Conservation (phyloP, 495 filamentous ascomycete genomes). For the Beverwykella pulmonaria region DNA sequence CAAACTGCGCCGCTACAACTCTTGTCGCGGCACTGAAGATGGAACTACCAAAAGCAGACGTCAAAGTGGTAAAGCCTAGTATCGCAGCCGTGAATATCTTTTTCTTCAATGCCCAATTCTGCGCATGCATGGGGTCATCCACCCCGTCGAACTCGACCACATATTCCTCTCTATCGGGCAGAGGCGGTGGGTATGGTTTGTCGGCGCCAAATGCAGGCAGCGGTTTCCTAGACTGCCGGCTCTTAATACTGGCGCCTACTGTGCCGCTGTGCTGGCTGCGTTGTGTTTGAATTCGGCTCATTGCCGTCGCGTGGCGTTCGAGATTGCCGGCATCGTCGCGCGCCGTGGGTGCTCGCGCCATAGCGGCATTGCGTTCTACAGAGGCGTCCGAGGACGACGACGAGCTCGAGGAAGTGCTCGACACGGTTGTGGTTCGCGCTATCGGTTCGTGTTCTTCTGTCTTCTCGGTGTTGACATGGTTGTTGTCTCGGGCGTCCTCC, state of each 20-base stretch:
- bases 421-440: conserved; percentile 31
- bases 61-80: conserved; percentile 76
- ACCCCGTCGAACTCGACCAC: conserved; percentile 84
- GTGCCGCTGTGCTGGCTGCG: conserved; percentile 74
- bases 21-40: conserved; percentile 69
- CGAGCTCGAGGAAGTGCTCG: conserved; percentile 51
- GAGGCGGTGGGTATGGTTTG: conserved; percentile 72
- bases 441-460: conserved; percentile 32
- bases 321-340: conserved; percentile 53
- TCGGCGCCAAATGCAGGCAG: conserved; percentile 67
- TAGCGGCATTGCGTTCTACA: conserved; percentile 39
- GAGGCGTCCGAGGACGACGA: conserved; percentile 52
- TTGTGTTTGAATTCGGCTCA: conserved; percentile 75
- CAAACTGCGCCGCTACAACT: conserved; percentile 55
- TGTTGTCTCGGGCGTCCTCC: conserved; percentile 37
- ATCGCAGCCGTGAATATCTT: conserved; percentile 75
- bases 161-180: conserved; percentile 77
- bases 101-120: conserved; percentile 78
- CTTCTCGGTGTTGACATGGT: conserved; percentile 30
- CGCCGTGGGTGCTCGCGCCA: conserved; percentile 66
- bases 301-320: conserved; percentile 72
- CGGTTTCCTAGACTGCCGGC: conserved; percentile 58
- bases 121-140: conserved; percentile 77
- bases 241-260: conserved; percentile 61
- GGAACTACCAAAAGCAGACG: conserved; percentile 69